Conservation (phyloP, 306 rosid species). For the peach (Prunus persica) region DNA sequence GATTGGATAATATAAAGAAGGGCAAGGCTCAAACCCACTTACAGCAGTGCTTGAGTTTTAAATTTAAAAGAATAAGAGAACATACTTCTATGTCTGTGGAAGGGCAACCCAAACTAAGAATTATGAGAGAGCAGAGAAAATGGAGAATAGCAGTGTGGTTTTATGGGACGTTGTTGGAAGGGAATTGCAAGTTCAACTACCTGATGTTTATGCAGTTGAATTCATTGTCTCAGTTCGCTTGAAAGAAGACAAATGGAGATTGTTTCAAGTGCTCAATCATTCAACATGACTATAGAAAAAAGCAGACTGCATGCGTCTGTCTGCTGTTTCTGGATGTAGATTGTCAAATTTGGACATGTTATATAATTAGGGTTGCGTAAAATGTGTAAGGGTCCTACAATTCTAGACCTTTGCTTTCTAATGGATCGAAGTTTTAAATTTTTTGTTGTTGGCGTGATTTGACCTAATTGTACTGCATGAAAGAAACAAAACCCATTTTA, state of each 20-base stretch:
- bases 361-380: background rate
- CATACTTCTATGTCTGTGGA: background rate
- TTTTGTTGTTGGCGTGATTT: too few relatives aligned
- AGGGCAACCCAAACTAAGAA: too few relatives aligned
- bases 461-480: background rate
- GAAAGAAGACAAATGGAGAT: too few relatives aligned
- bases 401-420: background rate
- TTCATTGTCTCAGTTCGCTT: too few relatives aligned
- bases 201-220: too few relatives aligned
- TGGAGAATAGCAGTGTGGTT: background rate
- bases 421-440: background rate
- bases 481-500: too few relatives aligned
- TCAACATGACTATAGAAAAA: background rate
- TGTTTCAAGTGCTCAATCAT: conserved; percentile 24
- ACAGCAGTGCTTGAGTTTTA: background rate
- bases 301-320: conserved; percentile 8
- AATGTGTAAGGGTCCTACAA: background rate
- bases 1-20: conserved; percentile 3
- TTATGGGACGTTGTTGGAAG: too few relatives aligned
- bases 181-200: too few relatives aligned
- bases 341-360: conserved; percentile 9
- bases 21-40: conserved; percentile 9
- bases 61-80: background rate
- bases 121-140: too few relatives aligned
- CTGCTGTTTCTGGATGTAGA: conserved; percentile 24